Conservation (phyloP, 306 rosid genomes). For the Acmispon strigosus region DNA sequence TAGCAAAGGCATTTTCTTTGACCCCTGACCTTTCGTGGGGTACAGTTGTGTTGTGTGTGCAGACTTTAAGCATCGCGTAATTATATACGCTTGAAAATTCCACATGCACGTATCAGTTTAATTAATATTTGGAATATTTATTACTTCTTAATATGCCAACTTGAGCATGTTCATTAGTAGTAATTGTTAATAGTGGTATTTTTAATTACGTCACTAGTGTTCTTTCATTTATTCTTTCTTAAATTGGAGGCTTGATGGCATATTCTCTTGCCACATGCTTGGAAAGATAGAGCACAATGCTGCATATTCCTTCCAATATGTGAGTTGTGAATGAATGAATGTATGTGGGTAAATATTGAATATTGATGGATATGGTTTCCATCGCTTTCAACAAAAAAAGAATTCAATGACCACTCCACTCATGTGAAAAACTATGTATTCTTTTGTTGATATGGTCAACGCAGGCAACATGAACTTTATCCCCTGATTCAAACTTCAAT, state of each 20-base stretch:
- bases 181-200: not conserved
- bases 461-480: not conserved
- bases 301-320: slow-evolving; percentile 6
- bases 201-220: not conserved
- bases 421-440: not conserved
- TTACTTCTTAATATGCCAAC: not conserved
- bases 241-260: not conserved
- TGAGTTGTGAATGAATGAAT: not conserved
- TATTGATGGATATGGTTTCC: slow-evolving; percentile 1
- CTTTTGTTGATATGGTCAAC: slow-evolving; percentile 10
- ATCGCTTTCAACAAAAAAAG: not conserved
- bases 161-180: not conserved
- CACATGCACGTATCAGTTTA: not conserved
- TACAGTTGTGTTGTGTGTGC: not conserved
- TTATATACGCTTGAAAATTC: not conserved
- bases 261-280: slow-evolving; percentile 21
- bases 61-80: not conserved
- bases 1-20: not conserved
- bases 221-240: not conserved
- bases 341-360: not conserved
- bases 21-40: not conserved
- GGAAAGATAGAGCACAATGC: not conserved
- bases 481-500: not conserved
- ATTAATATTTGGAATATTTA: not conserved
- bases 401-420: slow-evolving; percentile 8